Evolutionary conservation across 2,329 filamentous ascomycete species (phyloP), one percentile per base, ranked within the genome.

Genomic region (Sordariomycetes sp.): DNA sequence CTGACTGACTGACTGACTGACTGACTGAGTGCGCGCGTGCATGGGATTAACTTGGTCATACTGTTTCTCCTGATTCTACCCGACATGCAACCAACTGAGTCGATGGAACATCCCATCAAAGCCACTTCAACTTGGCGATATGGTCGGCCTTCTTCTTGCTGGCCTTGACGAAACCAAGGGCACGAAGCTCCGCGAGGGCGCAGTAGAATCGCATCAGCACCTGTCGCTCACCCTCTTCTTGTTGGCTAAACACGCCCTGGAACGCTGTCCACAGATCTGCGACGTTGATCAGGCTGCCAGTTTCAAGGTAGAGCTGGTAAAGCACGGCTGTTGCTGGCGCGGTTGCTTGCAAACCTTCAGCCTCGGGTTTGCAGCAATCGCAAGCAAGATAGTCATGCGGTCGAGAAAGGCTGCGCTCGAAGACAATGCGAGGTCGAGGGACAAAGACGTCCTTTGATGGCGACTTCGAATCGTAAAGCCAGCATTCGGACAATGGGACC

Each of bases 91-190:
- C n/a, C n/a, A n/a, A n/a, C n/a, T n/a, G n/a, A n/a, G n/a, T n/a
- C n/a, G n/a, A n/a, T n/a, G n/a, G n/a, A n/a, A n/a, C n/a, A n/a
- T n/a, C n/a, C n/a, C 8, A 19, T 32, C 55, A 75, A 40, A 92
- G 63, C 46, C 90, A 92, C 54, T 83, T 87, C 77, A 87, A 68
- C 64, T 95, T 96, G 25, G 86, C 80, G 45, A 96, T 65, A 59
- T 96, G 90, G 54, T 96, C 92, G 17, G 79, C 76, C 67, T 94
- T 94, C 67, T 88, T 94, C 59, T 82, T 84, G 50, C 82, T 96
- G 40, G 73, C 71, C 63, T 92, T 95, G 40, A 96, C 72, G 59
- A 95, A 82, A 7, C 92, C 92, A 48, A 98, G 67, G 35, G 80
- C 75, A 55, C 80, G 82, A 53, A 98, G 58, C 57, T 98, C 92